Conservation (phyloP, 441 rosid species). For the Rhodomyrtus psidioides region DNA sequence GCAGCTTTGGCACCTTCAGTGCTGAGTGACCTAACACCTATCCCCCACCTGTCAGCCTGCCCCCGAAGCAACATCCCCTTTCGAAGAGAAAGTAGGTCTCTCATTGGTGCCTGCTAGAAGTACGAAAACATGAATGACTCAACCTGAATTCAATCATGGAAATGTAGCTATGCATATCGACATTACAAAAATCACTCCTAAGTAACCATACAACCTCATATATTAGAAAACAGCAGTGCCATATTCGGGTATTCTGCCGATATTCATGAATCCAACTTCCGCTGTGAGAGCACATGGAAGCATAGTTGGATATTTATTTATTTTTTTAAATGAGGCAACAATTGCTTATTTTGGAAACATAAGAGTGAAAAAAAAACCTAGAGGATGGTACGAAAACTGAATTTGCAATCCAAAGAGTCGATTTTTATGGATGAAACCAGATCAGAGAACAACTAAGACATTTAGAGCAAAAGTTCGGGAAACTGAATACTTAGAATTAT, state of each 20-base stretch:
- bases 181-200: background rate
- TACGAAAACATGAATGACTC: background rate
- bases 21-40: slow-evolving; percentile 58
- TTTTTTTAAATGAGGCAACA: no score
- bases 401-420: background rate
- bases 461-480: background rate
- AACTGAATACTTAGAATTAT: background rate
- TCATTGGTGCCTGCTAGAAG: slow-evolving; percentile 56
- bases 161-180: background rate
- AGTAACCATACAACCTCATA: background rate
- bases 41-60: slow-evolving; percentile 34
- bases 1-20: slow-evolving; percentile 68
- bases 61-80: slow-evolving; percentile 40
- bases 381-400: background rate
- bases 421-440: background rate
- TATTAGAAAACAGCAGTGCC: background rate
- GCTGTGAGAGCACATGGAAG: background rate
- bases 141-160: background rate
- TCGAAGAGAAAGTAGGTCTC: slow-evolving; percentile 61
- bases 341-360: background rate
- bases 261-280: background rate
- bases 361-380: background rate
- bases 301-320: background rate
- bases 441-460: background rate
- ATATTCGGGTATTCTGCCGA: background rate